phyloP scores from a whole-genome alignment of 169 alveolate genomes.

The Eimeria necatrix region DNA sequence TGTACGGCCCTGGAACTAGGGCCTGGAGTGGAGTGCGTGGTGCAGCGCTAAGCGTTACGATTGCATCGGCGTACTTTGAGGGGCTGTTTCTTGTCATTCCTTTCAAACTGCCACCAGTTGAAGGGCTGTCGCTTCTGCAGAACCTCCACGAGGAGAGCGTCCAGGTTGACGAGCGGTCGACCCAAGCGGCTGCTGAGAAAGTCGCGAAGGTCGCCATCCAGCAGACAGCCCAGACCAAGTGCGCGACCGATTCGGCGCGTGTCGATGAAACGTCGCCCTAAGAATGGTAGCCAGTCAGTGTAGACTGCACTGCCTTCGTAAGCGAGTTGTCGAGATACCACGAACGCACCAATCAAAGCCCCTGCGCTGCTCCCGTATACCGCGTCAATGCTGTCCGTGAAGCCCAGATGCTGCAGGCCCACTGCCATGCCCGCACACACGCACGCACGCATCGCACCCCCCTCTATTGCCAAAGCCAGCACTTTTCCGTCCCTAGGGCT shows the following conservation, averaged over 20 bases:
- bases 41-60: not conserved
- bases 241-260: slow-evolving; percentile 52
- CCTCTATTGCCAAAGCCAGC: slow-evolving; percentile 80
- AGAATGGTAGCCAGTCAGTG: slow-evolving; percentile 78
- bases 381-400: slow-evolving; percentile 62
- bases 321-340: slow-evolving; percentile 77
- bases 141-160: slow-evolving; percentile 67
- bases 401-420: slow-evolving; percentile 72
- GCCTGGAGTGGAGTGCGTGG: not conserved
- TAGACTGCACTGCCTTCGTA: slow-evolving; percentile 78
- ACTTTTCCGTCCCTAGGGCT: not conserved
- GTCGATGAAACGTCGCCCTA: slow-evolving; percentile 57
- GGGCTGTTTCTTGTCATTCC: slow-evolving; percentile 73
- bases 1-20: too few relatives aligned
- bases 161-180: slow-evolving; percentile 73
- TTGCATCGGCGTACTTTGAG: slow-evolving; percentile 64
- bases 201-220: slow-evolving; percentile 65
- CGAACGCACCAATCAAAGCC: slow-evolving; percentile 80
- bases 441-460: slow-evolving; percentile 83
- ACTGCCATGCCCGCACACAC: slow-evolving; percentile 82
- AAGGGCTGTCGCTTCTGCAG: slow-evolving; percentile 78
- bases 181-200: slow-evolving; percentile 66
- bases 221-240: slow-evolving; percentile 76
- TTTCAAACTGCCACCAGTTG: slow-evolving; percentile 66
- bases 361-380: slow-evolving; percentile 81